phyloP scores from a whole-genome alignment of 2,329 filamentous ascomycete species.

The Exophiala viscosa region DNA sequence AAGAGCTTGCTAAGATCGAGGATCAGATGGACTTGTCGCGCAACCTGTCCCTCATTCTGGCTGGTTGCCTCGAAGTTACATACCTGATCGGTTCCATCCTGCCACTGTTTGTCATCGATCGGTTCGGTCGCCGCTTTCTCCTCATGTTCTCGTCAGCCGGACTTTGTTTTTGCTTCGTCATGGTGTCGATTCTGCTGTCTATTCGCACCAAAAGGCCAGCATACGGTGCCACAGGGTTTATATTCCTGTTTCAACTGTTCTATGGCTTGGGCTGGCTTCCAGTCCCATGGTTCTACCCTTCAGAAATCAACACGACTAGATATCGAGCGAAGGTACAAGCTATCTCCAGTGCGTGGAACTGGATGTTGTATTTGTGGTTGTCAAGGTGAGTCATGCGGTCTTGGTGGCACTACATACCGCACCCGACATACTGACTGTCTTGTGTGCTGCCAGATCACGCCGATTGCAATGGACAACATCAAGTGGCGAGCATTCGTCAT shows the following conservation, averaged over 20 bases:
- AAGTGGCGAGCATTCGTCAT: conserved; percentile 40
- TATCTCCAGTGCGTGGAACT: conserved; percentile 37
- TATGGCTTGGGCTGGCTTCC: conserved; percentile 44
- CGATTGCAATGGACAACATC: conserved; percentile 33
- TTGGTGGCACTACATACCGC: conserved; percentile 50
- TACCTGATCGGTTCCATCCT: background rate
- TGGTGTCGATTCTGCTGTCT: conserved; percentile 40
- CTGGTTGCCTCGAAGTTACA: background rate
- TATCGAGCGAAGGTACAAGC: conserved; percentile 40
- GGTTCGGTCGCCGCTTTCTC: conserved; percentile 40
- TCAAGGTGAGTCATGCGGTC: conserved; percentile 34
- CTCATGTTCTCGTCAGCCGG: conserved; percentile 42
- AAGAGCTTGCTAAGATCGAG: background rate
- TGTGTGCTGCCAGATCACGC: conserved; percentile 62
- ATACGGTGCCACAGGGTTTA: conserved; percentile 42
- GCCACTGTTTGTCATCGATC: background rate
- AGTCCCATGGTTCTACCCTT: no score
- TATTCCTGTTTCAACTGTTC: conserved; percentile 47
- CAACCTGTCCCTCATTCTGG: background rate
- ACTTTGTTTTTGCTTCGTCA: conserved; percentile 43
- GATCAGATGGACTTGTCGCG: background rate
- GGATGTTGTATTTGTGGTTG: conserved; percentile 35
- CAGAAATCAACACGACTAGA: no score
- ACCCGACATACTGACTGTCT: no score
- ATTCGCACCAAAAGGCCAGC: conserved; percentile 31